Base-by-base conservation (phyloP, 129 eudicot species). In the Calendula officinalis region DNA sequence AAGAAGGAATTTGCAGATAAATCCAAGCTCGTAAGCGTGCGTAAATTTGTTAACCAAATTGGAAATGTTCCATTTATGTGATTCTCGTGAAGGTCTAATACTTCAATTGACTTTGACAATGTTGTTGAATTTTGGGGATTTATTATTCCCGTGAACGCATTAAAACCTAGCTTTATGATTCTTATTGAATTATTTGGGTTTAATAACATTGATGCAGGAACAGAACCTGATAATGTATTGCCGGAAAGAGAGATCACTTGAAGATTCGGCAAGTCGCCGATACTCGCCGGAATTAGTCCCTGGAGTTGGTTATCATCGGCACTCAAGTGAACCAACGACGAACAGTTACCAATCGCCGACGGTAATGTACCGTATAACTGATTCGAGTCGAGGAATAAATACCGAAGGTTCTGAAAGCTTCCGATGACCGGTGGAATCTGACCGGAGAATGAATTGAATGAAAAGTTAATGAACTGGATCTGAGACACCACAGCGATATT, bases 281-380 rank as follows among this genome's bases (percentile, higher is more conserved):
- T 62, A 11, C 87, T 82, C 65, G 90, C 81, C 55, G 96, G 96
- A 64, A 89, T 60, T 3, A 80, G 64, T 4, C 96, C 96, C 34
- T 71, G 51, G 1, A 85, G 71, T 9, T n/a, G 15, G 60, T 89
- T 89, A 60, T 74, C 68, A 8, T 74, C 84, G 17, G 84, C 90
- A 64, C 84, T 89, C n/a, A 89, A 65, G n/a, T 80, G 83, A 27
- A 89, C 45, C 11, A 89, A 69, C n/a, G 82, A 49, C 7, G 84
- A 75, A 62, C 94, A 85, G 70, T 89, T 89, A 1, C 82, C 71
- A 0, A 89, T 67, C 15, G 97, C 90, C 8, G 97, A 82, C 13
- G 97, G 97, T 5, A 89, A 41, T 0, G 97, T 85, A 10, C 97
- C 94, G 70, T 67, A 74, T 9, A 89, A 56, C n/a, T 43, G 33